Conservation (phyloP, 176 grass and related monocot species). For the Oryza meyeriana region DNA sequence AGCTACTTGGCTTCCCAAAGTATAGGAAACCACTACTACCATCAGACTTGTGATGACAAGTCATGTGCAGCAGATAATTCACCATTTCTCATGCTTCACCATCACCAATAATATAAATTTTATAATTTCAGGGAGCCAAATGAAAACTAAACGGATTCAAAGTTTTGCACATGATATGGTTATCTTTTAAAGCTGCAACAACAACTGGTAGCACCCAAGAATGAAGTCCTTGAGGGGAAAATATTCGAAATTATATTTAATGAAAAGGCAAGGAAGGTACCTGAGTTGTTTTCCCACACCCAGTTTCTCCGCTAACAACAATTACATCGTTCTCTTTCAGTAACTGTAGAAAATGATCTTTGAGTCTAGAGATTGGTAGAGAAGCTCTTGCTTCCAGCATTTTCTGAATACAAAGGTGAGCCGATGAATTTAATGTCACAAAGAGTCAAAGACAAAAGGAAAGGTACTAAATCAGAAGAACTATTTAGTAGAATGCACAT, state of each 20-base stretch:
- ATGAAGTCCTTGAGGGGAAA: conserved; percentile 7
- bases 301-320: conserved; percentile 95
- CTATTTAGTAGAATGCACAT: neutral
- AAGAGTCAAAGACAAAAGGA: conserved; percentile 1
- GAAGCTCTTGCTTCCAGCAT: conserved; percentile 87
- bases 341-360: conserved; percentile 65
- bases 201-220: conserved; percentile 1
- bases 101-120: conserved; percentile 11
- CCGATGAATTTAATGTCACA: conserved; percentile 13
- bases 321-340: conserved; percentile 82
- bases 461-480: neutral
- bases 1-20: neutral
- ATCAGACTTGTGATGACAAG: conserved; percentile 4
- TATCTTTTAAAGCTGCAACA: neutral
- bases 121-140: neutral
- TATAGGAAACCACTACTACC: neutral
- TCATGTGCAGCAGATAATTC: neutral
- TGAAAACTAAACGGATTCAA: conserved; percentile 5
- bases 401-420: conserved; percentile 65
- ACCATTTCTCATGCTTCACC: neutral
- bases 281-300: conserved; percentile 99
- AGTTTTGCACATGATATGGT: conserved; percentile 20
- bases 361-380: conserved; percentile 79
- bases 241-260: conserved; percentile 2
- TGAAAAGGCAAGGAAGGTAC: conserved; percentile 35